phyloP scores from a whole-genome alignment of 2,329 filamentous ascomycete genomes.

The Fusarium sp. region DNA sequence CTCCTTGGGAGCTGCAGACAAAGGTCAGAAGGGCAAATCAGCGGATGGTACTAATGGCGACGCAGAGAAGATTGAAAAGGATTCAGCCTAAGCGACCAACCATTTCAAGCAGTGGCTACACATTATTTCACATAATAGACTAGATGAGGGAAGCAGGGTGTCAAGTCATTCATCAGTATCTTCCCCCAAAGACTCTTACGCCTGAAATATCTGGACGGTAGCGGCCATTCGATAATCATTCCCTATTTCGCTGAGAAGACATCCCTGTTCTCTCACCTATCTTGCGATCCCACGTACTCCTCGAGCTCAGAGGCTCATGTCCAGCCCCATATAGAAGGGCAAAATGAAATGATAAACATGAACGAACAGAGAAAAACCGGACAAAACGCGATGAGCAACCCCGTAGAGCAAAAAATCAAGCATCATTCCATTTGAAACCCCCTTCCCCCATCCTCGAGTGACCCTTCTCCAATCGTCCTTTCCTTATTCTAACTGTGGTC shows the following conservation, averaged over 20 bases:
- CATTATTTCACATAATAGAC: neutral
- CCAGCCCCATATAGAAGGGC: neutral
- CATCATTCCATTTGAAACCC: neutral
- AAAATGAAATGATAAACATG: neutral
- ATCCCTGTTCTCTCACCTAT: neutral
- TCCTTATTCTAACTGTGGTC: slow-evolving; percentile 9
- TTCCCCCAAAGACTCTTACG: slow-evolving; percentile 1
- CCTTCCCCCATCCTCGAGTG: neutral
- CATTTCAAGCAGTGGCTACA: neutral
- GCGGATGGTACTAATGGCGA: slow-evolving; percentile 1
- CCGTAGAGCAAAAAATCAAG: neutral
- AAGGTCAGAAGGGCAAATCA: neutral
- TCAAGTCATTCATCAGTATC: neutral
- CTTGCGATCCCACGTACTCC: slow-evolving; percentile 15
- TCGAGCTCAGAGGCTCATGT: slow-evolving; percentile 17
- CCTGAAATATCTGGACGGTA: slow-evolving; percentile 4
- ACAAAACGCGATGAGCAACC: neutral
- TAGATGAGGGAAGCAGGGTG: neutral
- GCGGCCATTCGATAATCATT: neutral
- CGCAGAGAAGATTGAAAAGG: neutral
- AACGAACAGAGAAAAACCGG: neutral
- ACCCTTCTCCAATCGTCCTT: neutral
- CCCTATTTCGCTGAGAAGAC: neutral
- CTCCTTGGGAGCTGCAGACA: neutral
- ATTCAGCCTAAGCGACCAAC: neutral